These are phyloP conservation scores for Pleoardoris graminearum DNA, from an alignment of 2,329 filamentous ascomycete species.

Conservation along the genomic window DNA sequence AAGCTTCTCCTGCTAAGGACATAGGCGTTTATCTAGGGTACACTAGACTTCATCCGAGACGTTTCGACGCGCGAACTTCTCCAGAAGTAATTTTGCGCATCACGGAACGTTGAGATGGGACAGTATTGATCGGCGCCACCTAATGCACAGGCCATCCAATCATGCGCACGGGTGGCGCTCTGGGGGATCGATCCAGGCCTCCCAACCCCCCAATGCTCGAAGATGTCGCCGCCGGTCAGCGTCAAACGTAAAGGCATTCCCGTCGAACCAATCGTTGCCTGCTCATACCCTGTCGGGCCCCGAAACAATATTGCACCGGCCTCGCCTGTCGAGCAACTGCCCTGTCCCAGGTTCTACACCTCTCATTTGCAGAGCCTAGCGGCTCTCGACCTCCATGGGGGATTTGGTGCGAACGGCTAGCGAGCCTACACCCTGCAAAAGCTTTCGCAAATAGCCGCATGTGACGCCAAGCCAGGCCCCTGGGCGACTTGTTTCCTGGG, in stretches of 20 bases:
- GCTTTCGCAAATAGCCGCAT: conserved; percentile 21
- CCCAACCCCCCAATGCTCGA: conserved; percentile 16
- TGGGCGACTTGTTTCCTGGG: conserved; percentile 1
- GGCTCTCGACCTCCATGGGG: conserved; percentile 2
- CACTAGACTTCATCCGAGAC: conserved; percentile 20
- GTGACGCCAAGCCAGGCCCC: conserved; percentile 23
- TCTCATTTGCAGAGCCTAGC: conserved; percentile 23
- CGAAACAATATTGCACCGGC: conserved; percentile 24
- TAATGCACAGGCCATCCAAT: conserved; percentile 17
- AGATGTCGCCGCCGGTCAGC: conserved; percentile 15
- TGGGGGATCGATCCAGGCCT: conserved; percentile 25
- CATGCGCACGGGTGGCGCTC: conserved; percentile 24
- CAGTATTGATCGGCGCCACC: conserved; percentile 25
- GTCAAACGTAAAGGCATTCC: conserved; percentile 22
- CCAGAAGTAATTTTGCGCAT: conserved; percentile 26
- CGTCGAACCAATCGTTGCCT: conserved; percentile 20
- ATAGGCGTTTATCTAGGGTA: conserved; percentile 7
- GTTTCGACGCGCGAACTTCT: conserved; percentile 21
- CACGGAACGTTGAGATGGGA: conserved; percentile 12
- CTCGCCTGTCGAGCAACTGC: conserved; percentile 21
- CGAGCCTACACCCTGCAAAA: conserved; percentile 15
- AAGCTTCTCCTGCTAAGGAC: neutral
- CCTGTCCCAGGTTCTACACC: conserved; percentile 21
- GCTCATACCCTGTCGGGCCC: conserved; percentile 14
- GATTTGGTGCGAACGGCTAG: conserved; percentile 7